Evolutionary conservation across 2,329 filamentous ascomycete species (phyloP).

Genomic region (Chaetomium olivaceum): DNA sequence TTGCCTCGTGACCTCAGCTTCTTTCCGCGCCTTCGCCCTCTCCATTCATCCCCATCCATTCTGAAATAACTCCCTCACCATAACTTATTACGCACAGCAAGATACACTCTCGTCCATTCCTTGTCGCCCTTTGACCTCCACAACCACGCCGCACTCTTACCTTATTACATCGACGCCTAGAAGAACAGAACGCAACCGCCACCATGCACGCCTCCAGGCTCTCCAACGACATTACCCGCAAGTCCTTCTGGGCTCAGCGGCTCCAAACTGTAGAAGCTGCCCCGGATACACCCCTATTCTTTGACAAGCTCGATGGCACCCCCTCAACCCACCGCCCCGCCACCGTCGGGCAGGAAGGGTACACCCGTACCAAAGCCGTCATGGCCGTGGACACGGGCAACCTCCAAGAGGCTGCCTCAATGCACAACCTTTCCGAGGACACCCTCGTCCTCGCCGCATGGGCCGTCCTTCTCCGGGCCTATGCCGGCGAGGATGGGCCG

Average conservation of each 20-base stretch:
- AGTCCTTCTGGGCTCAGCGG: constrained; percentile 20
- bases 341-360: background rate
- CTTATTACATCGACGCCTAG: background rate
- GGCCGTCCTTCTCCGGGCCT: constrained; percentile 19
- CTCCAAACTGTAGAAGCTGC: constrained; percentile 11
- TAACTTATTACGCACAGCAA: background rate
- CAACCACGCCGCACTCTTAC: background rate
- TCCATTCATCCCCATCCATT: background rate
- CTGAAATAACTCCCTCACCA: background rate
- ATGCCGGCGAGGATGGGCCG: constrained; percentile 16
- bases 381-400: constrained; percentile 19
- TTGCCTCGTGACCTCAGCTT: background rate
- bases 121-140: background rate
- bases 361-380: constrained; percentile 21
- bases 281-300: constrained; percentile 11
- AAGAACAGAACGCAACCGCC: background rate
- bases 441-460: constrained; percentile 16
- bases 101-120: background rate
- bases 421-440: constrained; percentile 17
- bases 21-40: background rate
- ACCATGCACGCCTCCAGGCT: constrained; percentile 14
- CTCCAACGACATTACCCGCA: constrained; percentile 20
- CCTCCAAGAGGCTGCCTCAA: constrained; percentile 13
- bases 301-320: constrained; percentile 7
- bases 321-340: background rate